Percentiles rank a stretch among this genome's conserved stretches.
These are phyloP conservation scores for Anthracocystis setariae DNA, from an alignment of 1,284 basidiomycete genomes.

Conservation along the genomic window DNA sequence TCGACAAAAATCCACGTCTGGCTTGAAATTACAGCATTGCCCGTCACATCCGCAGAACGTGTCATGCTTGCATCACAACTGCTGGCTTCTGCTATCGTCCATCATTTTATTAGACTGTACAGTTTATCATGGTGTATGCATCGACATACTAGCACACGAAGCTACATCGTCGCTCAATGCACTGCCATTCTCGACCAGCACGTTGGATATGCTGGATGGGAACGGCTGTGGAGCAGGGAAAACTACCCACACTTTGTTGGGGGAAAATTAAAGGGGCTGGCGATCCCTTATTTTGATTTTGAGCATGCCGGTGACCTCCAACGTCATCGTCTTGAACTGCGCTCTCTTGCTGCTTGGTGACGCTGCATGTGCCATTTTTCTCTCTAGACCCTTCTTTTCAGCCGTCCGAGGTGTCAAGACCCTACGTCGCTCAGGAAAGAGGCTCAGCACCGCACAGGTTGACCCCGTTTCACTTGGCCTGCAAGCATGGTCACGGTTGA, in stretches of 20 bases:
- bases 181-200: background rate
- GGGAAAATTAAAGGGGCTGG: background rate
- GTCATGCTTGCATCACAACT: constrained; percentile 3
- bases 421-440: background rate
- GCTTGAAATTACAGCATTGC: background rate
- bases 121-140: no score
- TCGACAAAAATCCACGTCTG: background rate
- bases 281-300: background rate
- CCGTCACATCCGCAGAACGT: background rate
- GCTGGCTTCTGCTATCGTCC: no score
- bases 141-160: no score
- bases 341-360: no score
- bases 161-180: no score
- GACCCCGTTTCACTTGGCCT: background rate
- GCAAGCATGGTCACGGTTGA: background rate
- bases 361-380: background rate
- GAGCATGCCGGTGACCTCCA: background rate
- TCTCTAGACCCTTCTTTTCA: background rate
- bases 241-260: background rate
- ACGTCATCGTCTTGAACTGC: background rate
- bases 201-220: background rate
- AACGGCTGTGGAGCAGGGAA: background rate
- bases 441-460: background rate
- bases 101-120: no score
- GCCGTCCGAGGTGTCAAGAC: background rate